phyloP scores from a whole-genome alignment of 1,284 basidiomycete genomes.

The Cryptococcus hybrid region DNA sequence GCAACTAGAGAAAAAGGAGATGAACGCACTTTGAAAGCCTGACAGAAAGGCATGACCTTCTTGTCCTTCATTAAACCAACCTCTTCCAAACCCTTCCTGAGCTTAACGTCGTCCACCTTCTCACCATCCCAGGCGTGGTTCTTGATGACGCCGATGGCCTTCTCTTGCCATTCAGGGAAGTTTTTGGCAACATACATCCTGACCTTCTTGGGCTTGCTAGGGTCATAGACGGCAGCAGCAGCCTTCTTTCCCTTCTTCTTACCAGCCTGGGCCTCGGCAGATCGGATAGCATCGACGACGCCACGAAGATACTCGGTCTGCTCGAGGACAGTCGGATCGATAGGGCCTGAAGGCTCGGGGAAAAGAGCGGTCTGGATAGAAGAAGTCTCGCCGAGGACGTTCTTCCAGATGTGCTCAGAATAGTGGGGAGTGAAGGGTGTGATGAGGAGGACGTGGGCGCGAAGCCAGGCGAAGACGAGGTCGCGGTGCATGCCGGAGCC shows the following conservation, averaged over 20 bases:
- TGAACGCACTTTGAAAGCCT: slow-evolving; percentile 73
- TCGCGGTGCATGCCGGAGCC: slow-evolving; percentile 80
- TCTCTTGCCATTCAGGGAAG: slow-evolving; percentile 94
- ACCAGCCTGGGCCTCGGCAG: slow-evolving; percentile 74
- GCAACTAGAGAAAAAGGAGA: not conserved
- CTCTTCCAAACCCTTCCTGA: slow-evolving; percentile 67
- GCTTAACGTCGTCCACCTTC: slow-evolving; percentile 78
- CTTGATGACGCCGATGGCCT: slow-evolving; percentile 72
- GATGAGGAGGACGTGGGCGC: slow-evolving; percentile 72
- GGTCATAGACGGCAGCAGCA: slow-evolving; percentile 60
- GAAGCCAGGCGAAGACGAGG: slow-evolving; percentile 74
- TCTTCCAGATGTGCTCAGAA: slow-evolving; percentile 85
- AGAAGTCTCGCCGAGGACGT: slow-evolving; percentile 67
- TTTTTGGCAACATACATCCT: slow-evolving; percentile 83
- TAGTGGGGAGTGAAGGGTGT: slow-evolving; percentile 93
- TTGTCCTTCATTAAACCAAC: slow-evolving; percentile 94
- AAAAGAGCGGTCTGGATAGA: slow-evolving; percentile 75
- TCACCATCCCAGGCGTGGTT: slow-evolving; percentile 61
- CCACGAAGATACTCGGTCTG: slow-evolving; percentile 63
- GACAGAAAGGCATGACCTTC: slow-evolving; percentile 91
- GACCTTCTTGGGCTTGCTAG: slow-evolving; percentile 78
- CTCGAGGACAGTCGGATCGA: slow-evolving; percentile 60
- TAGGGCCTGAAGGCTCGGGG: slow-evolving; percentile 55
- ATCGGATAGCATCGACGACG: slow-evolving; percentile 63
- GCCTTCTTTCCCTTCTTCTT: slow-evolving; percentile 59